These are phyloP conservation scores for Polymyxa betae DNA, from an alignment of 208 protist genomes.

Conservation along the genomic window DNA sequence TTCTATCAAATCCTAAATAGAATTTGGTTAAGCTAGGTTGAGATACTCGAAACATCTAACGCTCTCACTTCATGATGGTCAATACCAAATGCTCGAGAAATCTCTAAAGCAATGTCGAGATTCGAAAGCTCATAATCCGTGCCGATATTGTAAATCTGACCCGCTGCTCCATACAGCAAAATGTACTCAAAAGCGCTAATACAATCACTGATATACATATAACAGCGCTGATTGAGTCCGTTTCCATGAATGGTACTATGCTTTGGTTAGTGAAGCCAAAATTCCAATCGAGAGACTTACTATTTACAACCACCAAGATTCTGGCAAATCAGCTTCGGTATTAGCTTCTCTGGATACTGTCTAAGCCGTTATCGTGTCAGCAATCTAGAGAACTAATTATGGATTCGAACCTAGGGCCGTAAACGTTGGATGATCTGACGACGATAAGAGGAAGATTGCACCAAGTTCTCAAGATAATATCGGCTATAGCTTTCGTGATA, in stretches of 20 bases:
- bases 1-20: not conserved
- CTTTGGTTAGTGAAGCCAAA: not conserved
- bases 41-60: not conserved
- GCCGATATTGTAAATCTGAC: not conserved
- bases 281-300: not conserved
- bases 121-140: not conserved
- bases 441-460: not conserved
- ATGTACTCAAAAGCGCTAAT: not conserved
- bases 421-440: not conserved
- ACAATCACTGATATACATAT: not conserved
- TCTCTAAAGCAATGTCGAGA: not conserved
- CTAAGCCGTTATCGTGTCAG: no score
- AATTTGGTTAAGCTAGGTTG: not conserved
- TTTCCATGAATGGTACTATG: not conserved
- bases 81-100: not conserved
- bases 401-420: conserved; percentile 21
- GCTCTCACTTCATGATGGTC: not conserved
- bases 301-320: not conserved
- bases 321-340: conserved; percentile 10
- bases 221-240: not conserved
- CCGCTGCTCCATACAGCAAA: not conserved
- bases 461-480: not conserved
- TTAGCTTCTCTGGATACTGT: conserved; percentile 47
- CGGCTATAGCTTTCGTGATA: not conserved
- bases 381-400: no score